These are phyloP conservation scores for Fremontodendron californicum DNA, from an alignment of 345 rosid genomes.

Conservation along the genomic window DNA sequence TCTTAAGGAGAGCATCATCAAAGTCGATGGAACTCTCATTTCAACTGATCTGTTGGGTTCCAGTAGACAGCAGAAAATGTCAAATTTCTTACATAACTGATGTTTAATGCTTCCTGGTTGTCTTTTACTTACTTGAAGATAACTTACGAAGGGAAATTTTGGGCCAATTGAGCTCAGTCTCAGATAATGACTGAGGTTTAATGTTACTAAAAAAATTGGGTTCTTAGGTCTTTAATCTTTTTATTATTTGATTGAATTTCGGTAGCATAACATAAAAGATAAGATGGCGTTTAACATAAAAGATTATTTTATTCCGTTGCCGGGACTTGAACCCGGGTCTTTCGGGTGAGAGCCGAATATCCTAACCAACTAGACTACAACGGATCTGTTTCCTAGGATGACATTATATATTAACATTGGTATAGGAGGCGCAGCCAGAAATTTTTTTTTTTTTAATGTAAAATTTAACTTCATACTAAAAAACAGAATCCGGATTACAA, in stretches of 20 bases:
- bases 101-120: not conserved
- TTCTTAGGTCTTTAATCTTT: too few species aligned
- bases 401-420: too few species aligned
- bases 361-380: conserved; percentile 73
- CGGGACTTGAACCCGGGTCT: conserved; percentile 73
- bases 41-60: not conserved
- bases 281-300: too few species aligned
- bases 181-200: not conserved
- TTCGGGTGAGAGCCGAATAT: conserved; percentile 61
- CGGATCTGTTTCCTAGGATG: too few species aligned
- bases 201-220: too few species aligned
- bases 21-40: not conserved
- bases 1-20: not conserved
- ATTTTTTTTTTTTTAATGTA: too few species aligned
- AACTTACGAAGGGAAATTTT: not conserved
- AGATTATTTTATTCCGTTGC: too few species aligned
- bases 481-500: too few species aligned
- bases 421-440: too few species aligned
- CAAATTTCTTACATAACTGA: not conserved
- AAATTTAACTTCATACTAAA: too few species aligned
- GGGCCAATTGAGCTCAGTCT: not conserved
- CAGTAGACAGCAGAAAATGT: not conserved
- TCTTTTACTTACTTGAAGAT: not conserved
- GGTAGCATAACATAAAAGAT: too few species aligned
- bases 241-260: too few species aligned